Conservation (phyloP, 139 green algal genomes). For the Micromonas commoda region DNA sequence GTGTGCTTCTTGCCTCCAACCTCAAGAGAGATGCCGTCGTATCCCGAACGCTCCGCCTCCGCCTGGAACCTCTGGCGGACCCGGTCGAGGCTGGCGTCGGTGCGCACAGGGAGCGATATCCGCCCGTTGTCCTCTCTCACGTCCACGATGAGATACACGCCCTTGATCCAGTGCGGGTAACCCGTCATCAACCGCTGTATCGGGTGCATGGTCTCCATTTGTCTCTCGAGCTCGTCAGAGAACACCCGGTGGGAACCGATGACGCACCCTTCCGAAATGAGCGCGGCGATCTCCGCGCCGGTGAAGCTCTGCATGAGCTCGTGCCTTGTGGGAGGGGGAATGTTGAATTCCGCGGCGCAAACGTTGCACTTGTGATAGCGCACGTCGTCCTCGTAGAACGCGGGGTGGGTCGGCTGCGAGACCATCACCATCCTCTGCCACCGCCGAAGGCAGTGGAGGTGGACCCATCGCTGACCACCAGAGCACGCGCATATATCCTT, state of each 20-base stretch:
- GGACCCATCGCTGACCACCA: constrained; percentile 25
- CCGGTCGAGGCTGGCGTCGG: not conserved
- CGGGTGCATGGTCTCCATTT: constrained; percentile 6
- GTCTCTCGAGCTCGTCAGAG: not conserved
- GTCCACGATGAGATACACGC: constrained; percentile 28
- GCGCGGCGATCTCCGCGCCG: constrained; percentile 26
- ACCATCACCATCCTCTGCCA: constrained; percentile 33
- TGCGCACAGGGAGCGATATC: not conserved
- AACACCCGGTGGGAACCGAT: constrained; percentile 23
- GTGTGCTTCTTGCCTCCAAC: not conserved
- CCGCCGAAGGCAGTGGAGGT: constrained; percentile 21
- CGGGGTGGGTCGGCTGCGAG: constrained; percentile 29
- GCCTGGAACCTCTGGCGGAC: not conserved
- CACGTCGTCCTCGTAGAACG: constrained; percentile 29
- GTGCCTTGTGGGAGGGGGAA: constrained; percentile 20
- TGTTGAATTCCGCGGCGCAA: constrained; percentile 18
- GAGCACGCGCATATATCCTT: constrained; percentile 14
- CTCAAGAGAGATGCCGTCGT: not conserved
- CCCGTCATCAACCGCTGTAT: not conserved
- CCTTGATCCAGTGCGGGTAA: constrained; percentile 31
- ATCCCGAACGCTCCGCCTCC: not conserved
- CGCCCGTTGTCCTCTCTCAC: constrained; percentile 13
- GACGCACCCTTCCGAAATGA: constrained; percentile 24
- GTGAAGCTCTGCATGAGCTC: constrained; percentile 34
- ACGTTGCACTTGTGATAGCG: constrained; percentile 24